phyloP scores from a whole-genome alignment of 495 filamentous ascomycete genomes.

The Neurospora tetrasperma region DNA sequence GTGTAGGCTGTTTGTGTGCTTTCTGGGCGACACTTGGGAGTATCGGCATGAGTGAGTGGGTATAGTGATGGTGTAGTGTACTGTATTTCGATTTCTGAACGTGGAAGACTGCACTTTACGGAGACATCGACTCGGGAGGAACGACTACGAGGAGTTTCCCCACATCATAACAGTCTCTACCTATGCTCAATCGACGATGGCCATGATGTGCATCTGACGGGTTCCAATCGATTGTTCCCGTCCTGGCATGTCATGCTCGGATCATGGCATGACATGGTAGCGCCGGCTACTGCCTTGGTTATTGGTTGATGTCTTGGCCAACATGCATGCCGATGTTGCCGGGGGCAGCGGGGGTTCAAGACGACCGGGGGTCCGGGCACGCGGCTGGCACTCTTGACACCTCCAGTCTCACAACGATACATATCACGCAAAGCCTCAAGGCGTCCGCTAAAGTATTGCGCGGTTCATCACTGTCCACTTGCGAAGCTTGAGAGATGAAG shows the following conservation, averaged over 20 bases:
- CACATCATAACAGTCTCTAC: background rate
- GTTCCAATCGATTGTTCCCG: background rate
- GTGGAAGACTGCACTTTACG: background rate
- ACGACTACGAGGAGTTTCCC: background rate
- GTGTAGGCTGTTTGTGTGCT: background rate
- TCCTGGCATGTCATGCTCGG: background rate
- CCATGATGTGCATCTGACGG: background rate
- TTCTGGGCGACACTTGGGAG: background rate
- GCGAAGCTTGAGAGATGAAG: background rate
- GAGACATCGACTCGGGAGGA: background rate
- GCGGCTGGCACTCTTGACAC: background rate
- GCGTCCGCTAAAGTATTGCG: background rate
- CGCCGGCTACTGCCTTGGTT: background rate
- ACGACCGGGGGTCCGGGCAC: background rate
- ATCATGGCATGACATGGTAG: background rate
- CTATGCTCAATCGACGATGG: no score
- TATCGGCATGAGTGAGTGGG: background rate
- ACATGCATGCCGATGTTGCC: background rate
- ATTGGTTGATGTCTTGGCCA: background rate
- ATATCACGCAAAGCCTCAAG: background rate
- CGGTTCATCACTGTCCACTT: background rate
- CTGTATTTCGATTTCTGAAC: background rate
- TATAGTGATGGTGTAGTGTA: background rate
- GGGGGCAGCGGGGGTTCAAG: background rate
- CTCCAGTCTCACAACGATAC: background rate